Evolutionary conservation across 345 rosid species (phyloP).

Genomic region (Rhizophora apiculata): DNA sequence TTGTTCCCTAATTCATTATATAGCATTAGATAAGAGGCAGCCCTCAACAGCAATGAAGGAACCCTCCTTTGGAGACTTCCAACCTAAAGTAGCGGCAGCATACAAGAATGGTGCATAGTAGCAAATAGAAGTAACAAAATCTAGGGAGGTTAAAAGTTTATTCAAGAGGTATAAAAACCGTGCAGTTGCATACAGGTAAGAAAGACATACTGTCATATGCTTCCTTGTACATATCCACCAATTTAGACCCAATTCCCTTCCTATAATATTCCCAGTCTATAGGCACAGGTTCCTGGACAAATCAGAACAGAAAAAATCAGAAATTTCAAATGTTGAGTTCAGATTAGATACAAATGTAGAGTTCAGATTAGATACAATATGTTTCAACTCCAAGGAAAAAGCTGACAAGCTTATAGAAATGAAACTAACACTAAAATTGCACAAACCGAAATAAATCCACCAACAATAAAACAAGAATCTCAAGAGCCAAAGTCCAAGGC

Average conservation of each 20-base stretch:
- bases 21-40: too few species aligned
- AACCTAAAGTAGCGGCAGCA: too few species aligned
- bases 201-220: constrained; percentile 74
- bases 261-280: constrained; percentile 90
- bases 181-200: not conserved
- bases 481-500: not conserved
- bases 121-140: not conserved
- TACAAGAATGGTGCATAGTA: too few species aligned
- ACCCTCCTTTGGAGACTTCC: too few species aligned
- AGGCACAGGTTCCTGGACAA: constrained; percentile 87
- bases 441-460: not conserved
- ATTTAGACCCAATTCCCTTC: constrained; percentile 80
- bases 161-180: not conserved
- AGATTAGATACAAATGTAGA: not conserved
- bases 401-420: not conserved
- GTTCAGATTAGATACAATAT: not conserved
- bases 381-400: not conserved
- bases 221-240: constrained; percentile 95
- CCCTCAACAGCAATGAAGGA: too few species aligned
- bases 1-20: too few species aligned
- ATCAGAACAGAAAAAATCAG: not conserved
- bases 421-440: not conserved
- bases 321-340: not conserved
- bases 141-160: not conserved
- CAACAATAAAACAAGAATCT: not conserved